Percentiles rank a stretch among this genome's conserved stretches.
phyloP scores from a whole-genome alignment of 73 alveolate genomes.

The Paramecium bursaria region DNA sequence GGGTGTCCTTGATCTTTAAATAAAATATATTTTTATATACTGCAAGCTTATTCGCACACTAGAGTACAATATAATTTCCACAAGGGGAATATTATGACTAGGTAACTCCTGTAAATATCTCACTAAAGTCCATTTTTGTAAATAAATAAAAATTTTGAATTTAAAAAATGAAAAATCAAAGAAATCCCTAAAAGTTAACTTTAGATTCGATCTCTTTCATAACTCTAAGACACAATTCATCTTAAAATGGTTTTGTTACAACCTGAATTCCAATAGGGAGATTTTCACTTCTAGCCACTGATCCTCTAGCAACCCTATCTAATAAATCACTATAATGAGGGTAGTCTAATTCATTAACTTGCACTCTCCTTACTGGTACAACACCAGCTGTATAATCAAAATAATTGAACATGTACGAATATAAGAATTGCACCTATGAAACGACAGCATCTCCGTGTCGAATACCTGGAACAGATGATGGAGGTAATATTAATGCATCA shows the following conservation, averaged over 20 bases:
- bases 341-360: slow-evolving; percentile 54
- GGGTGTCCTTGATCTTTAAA: slow-evolving; percentile 8
- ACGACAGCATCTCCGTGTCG: slow-evolving; percentile 72
- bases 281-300: slow-evolving; percentile 33
- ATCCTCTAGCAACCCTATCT: background rate
- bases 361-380: slow-evolving; percentile 45
- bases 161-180: too few relatives aligned
- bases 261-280: slow-evolving; percentile 68
- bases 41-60: slow-evolving; percentile 13
- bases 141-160: background rate
- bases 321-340: slow-evolving; percentile 46
- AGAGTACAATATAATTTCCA: slow-evolving; percentile 18
- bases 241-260: slow-evolving; percentile 45
- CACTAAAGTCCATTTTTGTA: slow-evolving; percentile 50
- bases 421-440: slow-evolving; percentile 50
- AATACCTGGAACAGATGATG: slow-evolving; percentile 76
- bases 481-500: slow-evolving; percentile 79
- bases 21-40: too few relatives aligned
- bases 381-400: slow-evolving; percentile 58
- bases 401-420: slow-evolving; percentile 60
- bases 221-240: slow-evolving; percentile 59
- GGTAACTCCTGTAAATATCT: slow-evolving; percentile 47
- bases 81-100: slow-evolving; percentile 12
- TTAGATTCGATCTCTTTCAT: slow-evolving; percentile 65
- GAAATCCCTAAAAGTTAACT: slow-evolving; percentile 51